A percentile compares a stretch with the other conserved stretches of the same genome.
phyloP scores from a whole-genome alignment of 75 land plant genomes.

The Cupressus sempervirens region DNA sequence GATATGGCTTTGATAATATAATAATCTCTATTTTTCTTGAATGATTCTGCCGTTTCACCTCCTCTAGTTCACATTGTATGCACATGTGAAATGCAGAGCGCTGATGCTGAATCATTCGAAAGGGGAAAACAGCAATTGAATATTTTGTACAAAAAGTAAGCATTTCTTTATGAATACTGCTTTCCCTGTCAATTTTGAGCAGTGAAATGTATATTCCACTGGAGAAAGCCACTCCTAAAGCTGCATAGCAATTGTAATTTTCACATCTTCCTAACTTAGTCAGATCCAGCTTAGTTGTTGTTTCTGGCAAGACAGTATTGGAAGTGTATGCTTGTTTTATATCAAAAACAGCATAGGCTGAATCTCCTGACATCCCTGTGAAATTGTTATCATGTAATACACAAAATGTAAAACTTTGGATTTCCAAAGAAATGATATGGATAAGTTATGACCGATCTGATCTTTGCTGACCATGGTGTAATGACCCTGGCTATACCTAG shows the following conservation, averaged over 20 bases:
- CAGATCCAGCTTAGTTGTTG: background rate
- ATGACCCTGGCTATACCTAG: no score
- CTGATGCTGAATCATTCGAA: conserved; percentile 24
- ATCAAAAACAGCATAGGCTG: background rate
- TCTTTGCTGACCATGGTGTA: no score
- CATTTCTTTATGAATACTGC: background rate
- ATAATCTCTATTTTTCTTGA: no score
- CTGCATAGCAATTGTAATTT: background rate
- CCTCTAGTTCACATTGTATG: background rate
- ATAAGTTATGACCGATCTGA: no score
- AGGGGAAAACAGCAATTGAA: conserved; percentile 21
- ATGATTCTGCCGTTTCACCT: background rate
- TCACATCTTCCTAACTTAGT: background rate
- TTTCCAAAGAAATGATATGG: no score
- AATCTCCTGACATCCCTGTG: background rate
- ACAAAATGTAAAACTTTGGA: no score
- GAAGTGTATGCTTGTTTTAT: background rate
- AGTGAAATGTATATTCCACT: background rate
- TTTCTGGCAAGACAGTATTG: background rate
- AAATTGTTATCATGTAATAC: no score
- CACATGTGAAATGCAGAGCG: conserved; percentile 20
- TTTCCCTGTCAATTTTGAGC: background rate
- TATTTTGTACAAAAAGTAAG: conserved; percentile 34
- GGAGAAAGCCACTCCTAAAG: background rate
- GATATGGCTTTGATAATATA: background rate